phyloP scores from a whole-genome alignment of 225 moss, liverwort and hornwort genomes.

The Lunularia cruciata region DNA sequence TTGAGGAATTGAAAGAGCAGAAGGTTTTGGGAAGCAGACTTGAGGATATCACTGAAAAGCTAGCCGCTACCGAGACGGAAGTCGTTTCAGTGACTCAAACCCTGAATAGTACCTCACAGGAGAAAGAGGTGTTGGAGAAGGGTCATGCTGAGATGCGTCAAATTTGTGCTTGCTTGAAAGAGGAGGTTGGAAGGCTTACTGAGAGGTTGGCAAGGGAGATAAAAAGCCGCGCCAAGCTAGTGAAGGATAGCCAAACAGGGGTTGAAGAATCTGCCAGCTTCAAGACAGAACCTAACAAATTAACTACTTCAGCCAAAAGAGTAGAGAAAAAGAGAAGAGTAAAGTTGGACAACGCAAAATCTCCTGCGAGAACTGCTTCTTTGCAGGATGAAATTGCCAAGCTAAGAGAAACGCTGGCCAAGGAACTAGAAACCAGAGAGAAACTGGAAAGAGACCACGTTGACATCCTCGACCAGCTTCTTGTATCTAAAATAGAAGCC shows the following conservation, averaged over 20 bases:
- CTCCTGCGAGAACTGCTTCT: not conserved
- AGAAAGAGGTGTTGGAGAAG: constrained; percentile 14
- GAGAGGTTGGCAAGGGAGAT: constrained; percentile 12
- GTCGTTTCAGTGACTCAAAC: constrained; percentile 12
- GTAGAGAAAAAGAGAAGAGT: constrained; percentile 16
- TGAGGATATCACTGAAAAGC: constrained; percentile 12
- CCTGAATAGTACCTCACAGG: constrained; percentile 13
- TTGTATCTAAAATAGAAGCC: constrained; percentile 9
- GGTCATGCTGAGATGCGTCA: constrained; percentile 1
- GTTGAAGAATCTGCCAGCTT: not conserved
- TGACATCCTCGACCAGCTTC: constrained; percentile 15
- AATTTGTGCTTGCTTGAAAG: not conserved
- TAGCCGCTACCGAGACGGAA: constrained; percentile 6
- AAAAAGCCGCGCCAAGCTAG: not conserved
- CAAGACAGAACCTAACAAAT: not conserved
- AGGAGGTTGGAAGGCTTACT: constrained; percentile 4
- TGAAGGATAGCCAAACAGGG: not conserved
- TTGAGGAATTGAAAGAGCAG: constrained; percentile 13
- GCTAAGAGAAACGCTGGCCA: constrained; percentile 15
- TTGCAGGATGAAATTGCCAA: constrained; percentile 16
- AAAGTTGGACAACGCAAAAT: not conserved
- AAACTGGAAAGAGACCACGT: constrained; percentile 18
- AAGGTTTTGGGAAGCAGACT: not conserved
- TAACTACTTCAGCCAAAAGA: not conserved
- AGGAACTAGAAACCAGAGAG: constrained; percentile 15